Percentiles rank a stretch among this genome's conserved stretches.
Evolutionary conservation across 441 rosid genomes (phyloP).

Genomic region (Pelargonium exstipulatum): DNA sequence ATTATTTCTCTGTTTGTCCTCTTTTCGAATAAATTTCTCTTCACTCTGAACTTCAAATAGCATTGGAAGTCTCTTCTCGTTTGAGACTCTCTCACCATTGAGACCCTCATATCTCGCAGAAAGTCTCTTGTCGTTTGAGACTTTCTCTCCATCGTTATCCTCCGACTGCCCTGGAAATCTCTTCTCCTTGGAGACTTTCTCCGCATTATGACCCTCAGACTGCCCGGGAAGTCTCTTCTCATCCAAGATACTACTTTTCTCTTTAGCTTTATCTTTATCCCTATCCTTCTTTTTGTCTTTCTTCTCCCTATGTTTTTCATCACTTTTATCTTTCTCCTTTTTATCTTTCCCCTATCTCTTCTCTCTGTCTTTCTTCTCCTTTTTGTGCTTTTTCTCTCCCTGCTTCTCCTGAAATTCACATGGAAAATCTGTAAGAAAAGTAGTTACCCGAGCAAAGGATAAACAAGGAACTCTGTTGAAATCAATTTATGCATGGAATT

Average conservation of each 20-base stretch:
- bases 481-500: not conserved
- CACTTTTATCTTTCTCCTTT: constrained; percentile 37
- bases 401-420: constrained; percentile 32
- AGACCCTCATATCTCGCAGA: constrained; percentile 5
- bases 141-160: constrained; percentile 27
- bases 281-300: constrained; percentile 38
- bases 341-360: constrained; percentile 38
- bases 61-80: constrained; percentile 4
- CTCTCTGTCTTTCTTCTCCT: constrained; percentile 41
- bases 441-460: not conserved
- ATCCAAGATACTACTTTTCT: constrained; percentile 26
- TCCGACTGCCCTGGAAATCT: constrained; percentile 27
- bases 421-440: constrained; percentile 6
- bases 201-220: constrained; percentile 27
- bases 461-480: not conserved
- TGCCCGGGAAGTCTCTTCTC: constrained; percentile 35
- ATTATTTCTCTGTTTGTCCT: constrained; percentile 16
- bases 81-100: constrained; percentile 3
- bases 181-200: constrained; percentile 27
- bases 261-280: constrained; percentile 30
- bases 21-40: not conserved
- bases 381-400: constrained; percentile 36
- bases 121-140: constrained; percentile 27
- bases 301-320: constrained; percentile 42
- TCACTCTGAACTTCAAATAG: not conserved